Conservation (phyloP, 2,329 filamentous ascomycete genomes). For the Nannizziopsis barbatae region DNA sequence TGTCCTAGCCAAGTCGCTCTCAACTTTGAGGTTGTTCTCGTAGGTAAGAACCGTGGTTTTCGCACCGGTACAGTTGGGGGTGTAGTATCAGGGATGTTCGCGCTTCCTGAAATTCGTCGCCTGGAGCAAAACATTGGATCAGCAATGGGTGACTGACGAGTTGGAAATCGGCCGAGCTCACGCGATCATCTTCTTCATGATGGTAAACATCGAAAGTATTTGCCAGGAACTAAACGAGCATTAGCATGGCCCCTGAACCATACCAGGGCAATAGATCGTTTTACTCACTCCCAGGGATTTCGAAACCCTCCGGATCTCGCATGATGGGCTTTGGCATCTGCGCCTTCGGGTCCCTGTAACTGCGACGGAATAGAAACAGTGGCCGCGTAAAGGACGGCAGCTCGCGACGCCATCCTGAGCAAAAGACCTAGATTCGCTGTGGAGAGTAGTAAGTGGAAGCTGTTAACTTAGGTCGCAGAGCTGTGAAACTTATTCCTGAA, state of each 20-base stretch:
- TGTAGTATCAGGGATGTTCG: slow-evolving; percentile 50
- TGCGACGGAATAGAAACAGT: slow-evolving; percentile 29
- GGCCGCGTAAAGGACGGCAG: slow-evolving; percentile 33
- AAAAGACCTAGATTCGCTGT: slow-evolving; percentile 12
- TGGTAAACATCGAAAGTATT: slow-evolving; percentile 7
- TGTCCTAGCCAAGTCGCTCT: slow-evolving; percentile 92
- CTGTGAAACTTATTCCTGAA: too few species aligned
- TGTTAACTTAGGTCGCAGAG: not conserved
- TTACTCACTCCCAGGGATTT: slow-evolving; percentile 36
- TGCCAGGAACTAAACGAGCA: slow-evolving; percentile 19
- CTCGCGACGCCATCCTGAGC: slow-evolving; percentile 15
- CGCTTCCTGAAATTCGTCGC: slow-evolving; percentile 40
- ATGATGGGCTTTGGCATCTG: slow-evolving; percentile 32
- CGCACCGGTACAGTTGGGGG: slow-evolving; percentile 56
- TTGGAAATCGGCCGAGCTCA: not conserved
- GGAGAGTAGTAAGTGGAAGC: not conserved
- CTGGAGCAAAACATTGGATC: slow-evolving; percentile 13
- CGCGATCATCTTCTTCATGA: slow-evolving; percentile 9
- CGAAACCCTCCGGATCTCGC: slow-evolving; percentile 27
- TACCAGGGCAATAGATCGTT: not conserved
- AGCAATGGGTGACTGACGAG: not conserved
- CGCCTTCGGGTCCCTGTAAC: slow-evolving; percentile 30
- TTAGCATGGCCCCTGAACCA: not conserved
- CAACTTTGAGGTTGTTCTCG: slow-evolving; percentile 49
- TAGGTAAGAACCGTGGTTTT: slow-evolving; percentile 55